Conservation (phyloP, 2,329 filamentous ascomycete species). For the Colletotrichum noveboracense region DNA sequence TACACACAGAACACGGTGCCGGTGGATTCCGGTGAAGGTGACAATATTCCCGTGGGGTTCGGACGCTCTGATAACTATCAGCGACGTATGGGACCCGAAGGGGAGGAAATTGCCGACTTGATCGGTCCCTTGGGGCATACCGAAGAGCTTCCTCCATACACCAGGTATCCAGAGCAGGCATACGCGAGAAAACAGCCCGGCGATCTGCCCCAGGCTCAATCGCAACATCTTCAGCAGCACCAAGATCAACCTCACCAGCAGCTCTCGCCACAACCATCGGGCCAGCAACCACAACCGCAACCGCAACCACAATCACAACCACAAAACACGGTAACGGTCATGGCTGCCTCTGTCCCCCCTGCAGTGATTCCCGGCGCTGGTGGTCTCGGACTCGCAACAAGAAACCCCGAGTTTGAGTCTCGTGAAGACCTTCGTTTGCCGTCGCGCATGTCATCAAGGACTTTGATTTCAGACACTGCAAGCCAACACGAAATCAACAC, state of each 20-base stretch:
- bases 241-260: conserved; percentile 6
- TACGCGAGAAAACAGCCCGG: conserved; percentile 56
- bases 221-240: conserved; percentile 9
- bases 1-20: conserved; percentile 80
- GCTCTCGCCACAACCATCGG: not conserved
- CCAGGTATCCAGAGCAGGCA: conserved; percentile 81
- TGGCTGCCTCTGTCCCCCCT: conserved; percentile 8
- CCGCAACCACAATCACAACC: conserved; percentile 11
- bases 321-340: conserved; percentile 9
- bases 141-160: conserved; percentile 91
- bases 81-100: conserved; percentile 76
- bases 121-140: conserved; percentile 88
- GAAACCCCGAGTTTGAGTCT: conserved; percentile 67
- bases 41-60: conserved; percentile 74
- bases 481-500: conserved; percentile 62
- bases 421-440: conserved; percentile 57
- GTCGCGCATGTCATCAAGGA: conserved; percentile 58
- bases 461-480: conserved; percentile 49
- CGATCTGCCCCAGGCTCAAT: not conserved
- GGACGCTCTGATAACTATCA: conserved; percentile 71
- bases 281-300: conserved; percentile 1
- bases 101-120: conserved; percentile 86
- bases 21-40: conserved; percentile 50
- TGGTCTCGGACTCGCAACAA: conserved; percentile 64
- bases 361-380: conserved; percentile 59